Conservation (phyloP, 108 stramenopile genomes). For the Fragilaria crotonensis region DNA sequence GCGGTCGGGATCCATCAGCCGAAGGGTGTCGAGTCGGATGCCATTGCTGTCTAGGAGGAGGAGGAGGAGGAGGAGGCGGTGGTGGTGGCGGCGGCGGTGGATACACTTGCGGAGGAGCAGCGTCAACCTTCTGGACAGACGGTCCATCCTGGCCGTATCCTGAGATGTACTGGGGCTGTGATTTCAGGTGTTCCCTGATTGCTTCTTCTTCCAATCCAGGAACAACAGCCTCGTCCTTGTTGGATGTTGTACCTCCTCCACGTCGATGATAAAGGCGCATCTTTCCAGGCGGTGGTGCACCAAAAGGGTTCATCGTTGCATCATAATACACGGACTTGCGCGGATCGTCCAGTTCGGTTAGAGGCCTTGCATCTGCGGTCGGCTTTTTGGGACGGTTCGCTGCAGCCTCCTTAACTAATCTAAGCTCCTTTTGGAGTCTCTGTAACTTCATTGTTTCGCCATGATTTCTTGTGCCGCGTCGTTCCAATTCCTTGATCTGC, state of each 20-base stretch:
- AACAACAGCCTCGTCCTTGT: slow-evolving; percentile 31
- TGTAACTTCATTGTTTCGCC: slow-evolving; percentile 41
- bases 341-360: slow-evolving; percentile 23
- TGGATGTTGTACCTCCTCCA: slow-evolving; percentile 44
- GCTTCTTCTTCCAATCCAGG: slow-evolving; percentile 28
- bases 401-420: slow-evolving; percentile 43
- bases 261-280: slow-evolving; percentile 52
- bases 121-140: not conserved
- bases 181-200: not conserved
- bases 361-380: slow-evolving; percentile 21
- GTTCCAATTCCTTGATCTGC: slow-evolving; percentile 36
- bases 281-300: slow-evolving; percentile 76
- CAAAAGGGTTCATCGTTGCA: slow-evolving; percentile 63
- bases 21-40: slow-evolving; percentile 4
- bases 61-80: slow-evolving; percentile 13
- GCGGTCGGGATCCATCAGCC: not conserved
- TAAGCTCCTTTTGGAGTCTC: slow-evolving; percentile 64
- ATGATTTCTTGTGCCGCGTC: slow-evolving; percentile 1
- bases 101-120: slow-evolving; percentile 2
- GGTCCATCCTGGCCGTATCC: not conserved
- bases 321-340: slow-evolving; percentile 66
- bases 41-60: not conserved
- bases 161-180: not conserved
- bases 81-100: slow-evolving; percentile 8
- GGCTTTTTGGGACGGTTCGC: slow-evolving; percentile 22